Base-by-base conservation (phyloP, 1,284 basidiomycete genomes). In the Spongispora temasekensis region DNA sequence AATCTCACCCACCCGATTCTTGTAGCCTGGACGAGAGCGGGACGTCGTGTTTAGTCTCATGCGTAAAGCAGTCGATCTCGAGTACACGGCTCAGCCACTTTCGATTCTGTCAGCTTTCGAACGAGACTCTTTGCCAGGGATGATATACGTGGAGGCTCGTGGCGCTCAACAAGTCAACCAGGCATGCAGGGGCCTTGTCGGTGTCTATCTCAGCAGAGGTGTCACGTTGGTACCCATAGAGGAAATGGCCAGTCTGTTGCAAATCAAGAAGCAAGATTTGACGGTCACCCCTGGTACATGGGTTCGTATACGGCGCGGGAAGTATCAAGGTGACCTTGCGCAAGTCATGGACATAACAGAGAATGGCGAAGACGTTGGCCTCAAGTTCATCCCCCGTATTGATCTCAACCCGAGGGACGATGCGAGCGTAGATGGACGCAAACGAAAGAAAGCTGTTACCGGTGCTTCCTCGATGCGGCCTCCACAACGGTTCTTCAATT, bases 171-270 rank as follows among this genome's bases (percentile, higher is more conserved):
- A 95, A 68, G 97, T 98, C 61, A 86, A 84, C 65, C 85, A 91
- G 55, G 95, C 96, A 3, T 87, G 94, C 72, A 84, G 88, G 59
- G 97, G 96, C 34, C 88, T 99, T 48, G 93, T 98, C 56, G 97
- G 96, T 58, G 89, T 97, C 56, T 99, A 95, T 76, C 83, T 87
- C 37, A 87, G 85, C 65, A 88, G 90, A 56, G 91, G 91, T 21
- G 85, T 95, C 63, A 84, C 87, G 44, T 86, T 98, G 42, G 95
- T 99, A 1, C 96, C 96, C 9, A 96, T 98, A 64, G 94, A 98
- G 67, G 97, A 99, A 80, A 99, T 99, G 97, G 94, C 96, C 7
- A 95, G 94, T 64, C 80, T 99, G 34, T 83, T 99, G 65, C 94
- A 94, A 73, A 97, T 98, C 70, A 97, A 96, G 80, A 96, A 97